Evolutionary conservation across 306 rosid species (phyloP).

Genomic region (Benincasa hispida): DNA sequence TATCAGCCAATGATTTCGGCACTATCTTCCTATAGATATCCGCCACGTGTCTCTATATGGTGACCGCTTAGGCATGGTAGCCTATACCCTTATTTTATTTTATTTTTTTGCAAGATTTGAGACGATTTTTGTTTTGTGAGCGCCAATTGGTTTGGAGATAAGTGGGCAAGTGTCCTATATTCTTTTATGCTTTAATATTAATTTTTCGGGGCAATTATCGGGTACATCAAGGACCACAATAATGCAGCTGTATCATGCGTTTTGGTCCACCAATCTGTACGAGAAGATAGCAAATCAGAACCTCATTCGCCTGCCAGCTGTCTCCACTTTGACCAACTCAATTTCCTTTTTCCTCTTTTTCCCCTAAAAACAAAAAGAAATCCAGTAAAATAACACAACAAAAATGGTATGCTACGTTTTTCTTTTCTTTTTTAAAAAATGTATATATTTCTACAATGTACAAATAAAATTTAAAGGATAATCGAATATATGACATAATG

Average conservation of each 20-base stretch:
- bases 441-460: no score
- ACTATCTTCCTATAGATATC: neutral
- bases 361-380: no score
- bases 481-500: neutral
- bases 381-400: no score
- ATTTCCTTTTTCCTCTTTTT: neutral
- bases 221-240: conserved; percentile 7
- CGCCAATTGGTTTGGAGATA: neutral
- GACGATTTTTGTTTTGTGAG: neutral
- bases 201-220: neutral
- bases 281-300: neutral
- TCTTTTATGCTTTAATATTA: neutral
- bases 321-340: neutral
- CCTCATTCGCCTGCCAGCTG: neutral
- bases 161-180: conserved; percentile 4
- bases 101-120: neutral
- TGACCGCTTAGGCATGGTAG: neutral
- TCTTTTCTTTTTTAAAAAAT: no score
- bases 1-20: neutral
- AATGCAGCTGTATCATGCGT: neutral
- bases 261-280: neutral
- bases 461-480: neutral
- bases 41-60: neutral
- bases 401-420: neutral
- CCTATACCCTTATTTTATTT: neutral